Percentiles rank a stretch among this genome's conserved stretches.
Conservation (phyloP, 2,329 filamentous ascomycete species). For the Claviceps spartinae region DNA sequence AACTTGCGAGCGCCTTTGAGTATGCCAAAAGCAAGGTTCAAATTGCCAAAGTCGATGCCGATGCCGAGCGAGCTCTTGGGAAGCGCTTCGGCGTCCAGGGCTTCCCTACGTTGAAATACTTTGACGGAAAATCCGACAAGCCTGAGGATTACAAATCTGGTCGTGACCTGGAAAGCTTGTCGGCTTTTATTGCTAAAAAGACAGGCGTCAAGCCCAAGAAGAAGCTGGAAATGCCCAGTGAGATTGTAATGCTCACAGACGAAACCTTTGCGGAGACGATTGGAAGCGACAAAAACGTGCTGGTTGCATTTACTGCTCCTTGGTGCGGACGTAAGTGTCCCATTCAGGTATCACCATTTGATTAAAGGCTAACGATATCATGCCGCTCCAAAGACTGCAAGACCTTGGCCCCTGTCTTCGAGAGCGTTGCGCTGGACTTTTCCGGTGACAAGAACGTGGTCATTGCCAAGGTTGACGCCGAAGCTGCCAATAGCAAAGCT, state of each 20-base stretch:
- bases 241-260: constrained; percentile 71
- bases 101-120: constrained; percentile 95
- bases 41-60: constrained; percentile 93
- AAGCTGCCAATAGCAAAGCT: constrained; percentile 72
- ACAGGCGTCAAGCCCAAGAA: constrained; percentile 69
- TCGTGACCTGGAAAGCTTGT: constrained; percentile 75
- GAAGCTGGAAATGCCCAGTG: constrained; percentile 58
- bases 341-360: not conserved
- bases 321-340: constrained; percentile 87
- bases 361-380: too few species aligned
- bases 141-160: constrained; percentile 78
- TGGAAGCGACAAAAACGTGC: constrained; percentile 74
- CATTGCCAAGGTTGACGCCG: constrained; percentile 91
- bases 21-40: constrained; percentile 59
- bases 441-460: constrained; percentile 62
- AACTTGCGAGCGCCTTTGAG: constrained; percentile 64
- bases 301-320: constrained; percentile 94
- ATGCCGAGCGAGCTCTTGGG: constrained; percentile 72
- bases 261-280: constrained; percentile 61
- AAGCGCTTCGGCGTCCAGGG: constrained; percentile 81
- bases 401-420: constrained; percentile 78
- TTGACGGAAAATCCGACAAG: constrained; percentile 83
- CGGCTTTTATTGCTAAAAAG: constrained; percentile 72
- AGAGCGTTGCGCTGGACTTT: constrained; percentile 73
- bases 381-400: constrained; percentile 66